phyloP scores from a whole-genome alignment of 257 asterid species.

The Solanum tarapatanum region DNA sequence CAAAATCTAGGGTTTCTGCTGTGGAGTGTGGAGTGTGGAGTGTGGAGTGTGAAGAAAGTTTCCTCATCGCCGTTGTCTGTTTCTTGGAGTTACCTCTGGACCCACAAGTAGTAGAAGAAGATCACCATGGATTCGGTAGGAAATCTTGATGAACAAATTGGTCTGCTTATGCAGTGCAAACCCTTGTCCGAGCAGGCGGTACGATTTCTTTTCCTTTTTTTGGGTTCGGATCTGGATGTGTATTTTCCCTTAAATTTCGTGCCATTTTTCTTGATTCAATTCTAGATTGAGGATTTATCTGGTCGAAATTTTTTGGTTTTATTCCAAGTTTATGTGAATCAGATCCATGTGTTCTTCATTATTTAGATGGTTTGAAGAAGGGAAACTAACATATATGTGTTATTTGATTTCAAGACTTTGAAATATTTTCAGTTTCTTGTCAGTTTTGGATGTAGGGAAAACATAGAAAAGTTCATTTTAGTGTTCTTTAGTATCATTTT shows the following conservation, averaged over 20 bases:
- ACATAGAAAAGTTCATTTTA: background rate
- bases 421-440: background rate
- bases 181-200: constrained; percentile 80
- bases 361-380: background rate
- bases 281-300: background rate
- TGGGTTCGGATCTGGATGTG: background rate
- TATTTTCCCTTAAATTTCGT: background rate
- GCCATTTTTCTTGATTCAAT: background rate
- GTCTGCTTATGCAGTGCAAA: constrained; percentile 80
- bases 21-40: background rate
- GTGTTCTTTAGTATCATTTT: background rate
- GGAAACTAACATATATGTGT: background rate
- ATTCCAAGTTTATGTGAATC: background rate
- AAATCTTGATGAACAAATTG: constrained; percentile 60
- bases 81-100: background rate
- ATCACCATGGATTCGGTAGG: constrained; percentile 40
- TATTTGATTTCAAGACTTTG: background rate
- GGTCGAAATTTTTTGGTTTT: background rate
- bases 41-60: background rate
- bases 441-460: background rate
- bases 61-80: background rate
- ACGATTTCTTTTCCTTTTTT: too few relatives aligned
- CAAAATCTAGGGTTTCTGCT: background rate
- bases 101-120: background rate
- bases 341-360: background rate